Evolutionary conservation across 305 asterid genomes (phyloP), one percentile per base, ranked within the genome.

Genomic region (Andrographis paniculata): DNA sequence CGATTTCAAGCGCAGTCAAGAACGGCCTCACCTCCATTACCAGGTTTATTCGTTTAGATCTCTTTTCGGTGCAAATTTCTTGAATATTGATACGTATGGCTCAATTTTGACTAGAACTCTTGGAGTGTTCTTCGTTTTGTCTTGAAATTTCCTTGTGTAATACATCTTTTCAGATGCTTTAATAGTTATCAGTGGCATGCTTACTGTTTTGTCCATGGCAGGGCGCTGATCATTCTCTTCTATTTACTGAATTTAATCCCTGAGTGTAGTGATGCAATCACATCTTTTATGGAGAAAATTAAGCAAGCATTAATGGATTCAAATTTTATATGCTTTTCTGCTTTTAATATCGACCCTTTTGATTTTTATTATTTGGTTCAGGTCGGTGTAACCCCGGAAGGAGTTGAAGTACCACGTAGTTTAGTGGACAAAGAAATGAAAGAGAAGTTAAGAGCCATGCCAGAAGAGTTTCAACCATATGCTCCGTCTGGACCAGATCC

Each of bases 341-440:
- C 22, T 40, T 22, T 27, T 2, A n/a, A 9, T 18, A 21, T 20
- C 60, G 22, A 3, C 17, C 15, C 22, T 15, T 27, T 52, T 55
- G 45, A 53, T 60, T 48, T 44, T 49, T 33, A n/a, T n/a, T 55
- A 61, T 62, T 67, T 59, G 18, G 23, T 55, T n/a, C 64, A 91
- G 99, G 96, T 87, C 50, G 99, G 96, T 67, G 96, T 79, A 61
- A 91, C 99, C 37, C 99, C 96, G 53, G 96, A 91, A 77, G 96
- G 96, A 53, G 80, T 91, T 68, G 99, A 91, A 81, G 84, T 91
- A 41, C 99, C 99, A 7, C 95, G 99, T 22, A 87, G 99, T 71
- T 63, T 83, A 41, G 89, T 91, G 42, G 99, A 91, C 59, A 72
- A 70, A 59, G 89, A 83, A 64, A 83, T 91, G 73, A 80, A 86